Conservation (phyloP, 202 grass and related monocot genomes). For the Saccharum hybrid region DNA sequence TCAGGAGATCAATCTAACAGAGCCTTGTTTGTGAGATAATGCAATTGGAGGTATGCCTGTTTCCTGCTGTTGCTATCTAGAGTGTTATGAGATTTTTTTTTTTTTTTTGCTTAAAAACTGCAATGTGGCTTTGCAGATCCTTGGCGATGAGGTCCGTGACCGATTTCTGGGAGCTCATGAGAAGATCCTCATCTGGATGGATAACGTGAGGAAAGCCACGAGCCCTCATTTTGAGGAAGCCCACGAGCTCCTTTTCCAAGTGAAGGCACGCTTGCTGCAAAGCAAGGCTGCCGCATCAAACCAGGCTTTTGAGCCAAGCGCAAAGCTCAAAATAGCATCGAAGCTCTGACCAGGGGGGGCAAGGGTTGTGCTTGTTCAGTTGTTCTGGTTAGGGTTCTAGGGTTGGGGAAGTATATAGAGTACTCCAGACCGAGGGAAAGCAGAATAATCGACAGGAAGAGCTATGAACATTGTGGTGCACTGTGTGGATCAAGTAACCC, state of each 20-base stretch:
- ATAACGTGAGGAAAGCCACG: conserved; percentile 80
- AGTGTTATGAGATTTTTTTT: not conserved
- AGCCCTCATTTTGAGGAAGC: conserved; percentile 79
- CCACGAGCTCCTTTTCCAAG: conserved; percentile 54
- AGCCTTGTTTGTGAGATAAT: conserved; percentile 95
- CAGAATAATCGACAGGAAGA: not conserved
- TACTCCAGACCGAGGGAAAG: not conserved
- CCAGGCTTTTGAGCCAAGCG: not conserved
- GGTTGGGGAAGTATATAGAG: not conserved
- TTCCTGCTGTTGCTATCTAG: not conserved
- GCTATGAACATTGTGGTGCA: not conserved
- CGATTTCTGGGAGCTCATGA: conserved; percentile 58
- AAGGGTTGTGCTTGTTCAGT: not conserved
- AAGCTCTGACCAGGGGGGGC: conserved; percentile 45
- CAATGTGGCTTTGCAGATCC: conserved; percentile 50
- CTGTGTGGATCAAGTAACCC: not conserved
- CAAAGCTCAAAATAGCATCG: conserved; percentile 41
- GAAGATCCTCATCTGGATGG: conserved; percentile 73
- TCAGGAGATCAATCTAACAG: too few relatives aligned
- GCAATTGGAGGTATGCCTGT: conserved; percentile 74
- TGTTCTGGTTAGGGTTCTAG: not conserved
- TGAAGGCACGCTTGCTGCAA: conserved; percentile 49
- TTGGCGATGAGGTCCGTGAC: conserved; percentile 57
- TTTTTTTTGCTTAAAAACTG: not conserved
- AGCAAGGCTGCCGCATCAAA: not conserved